A percentile compares a stretch with the other conserved stretches of the same genome.
These are phyloP conservation scores for Paramecium biaurelia DNA, from an alignment of 73 alveolate genomes.

Conservation along the genomic window DNA sequence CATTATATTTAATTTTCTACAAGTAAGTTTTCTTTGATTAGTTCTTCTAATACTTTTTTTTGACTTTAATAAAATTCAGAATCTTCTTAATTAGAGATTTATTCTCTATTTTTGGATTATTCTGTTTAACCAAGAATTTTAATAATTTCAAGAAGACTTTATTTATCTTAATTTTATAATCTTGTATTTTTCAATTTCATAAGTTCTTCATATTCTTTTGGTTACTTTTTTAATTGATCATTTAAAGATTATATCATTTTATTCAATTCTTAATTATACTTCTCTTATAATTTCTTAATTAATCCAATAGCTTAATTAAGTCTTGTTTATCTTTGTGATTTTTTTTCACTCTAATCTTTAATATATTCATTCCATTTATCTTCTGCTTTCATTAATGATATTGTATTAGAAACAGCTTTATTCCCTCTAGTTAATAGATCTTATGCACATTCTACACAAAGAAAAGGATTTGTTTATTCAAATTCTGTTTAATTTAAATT, in stretches of 20 bases:
- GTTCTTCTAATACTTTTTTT: neutral
- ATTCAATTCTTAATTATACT: neutral
- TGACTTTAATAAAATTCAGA: neutral
- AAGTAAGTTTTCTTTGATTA: neutral
- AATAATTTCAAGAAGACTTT: neutral
- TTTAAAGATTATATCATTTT: neutral
- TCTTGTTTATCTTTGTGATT: neutral
- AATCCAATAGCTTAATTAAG: neutral
- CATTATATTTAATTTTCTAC: neutral
- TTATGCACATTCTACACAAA: neutral
- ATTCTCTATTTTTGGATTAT: neutral
- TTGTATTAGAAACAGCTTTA: neutral
- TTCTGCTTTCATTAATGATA: neutral
- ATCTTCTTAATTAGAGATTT: neutral
- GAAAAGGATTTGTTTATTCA: neutral
- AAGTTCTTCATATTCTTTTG: neutral
- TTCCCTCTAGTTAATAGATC: neutral
- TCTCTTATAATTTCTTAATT: neutral
- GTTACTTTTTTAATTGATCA: neutral
- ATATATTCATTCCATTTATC: neutral
- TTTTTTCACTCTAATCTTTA: neutral
- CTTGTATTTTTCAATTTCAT: neutral
- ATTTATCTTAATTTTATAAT: neutral
- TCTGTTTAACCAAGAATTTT: neutral
- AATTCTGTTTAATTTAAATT: neutral